These are phyloP conservation scores for Mycena capillaripes DNA, from an alignment of 768 basidiomycete genomes.

Conservation along the genomic window DNA sequence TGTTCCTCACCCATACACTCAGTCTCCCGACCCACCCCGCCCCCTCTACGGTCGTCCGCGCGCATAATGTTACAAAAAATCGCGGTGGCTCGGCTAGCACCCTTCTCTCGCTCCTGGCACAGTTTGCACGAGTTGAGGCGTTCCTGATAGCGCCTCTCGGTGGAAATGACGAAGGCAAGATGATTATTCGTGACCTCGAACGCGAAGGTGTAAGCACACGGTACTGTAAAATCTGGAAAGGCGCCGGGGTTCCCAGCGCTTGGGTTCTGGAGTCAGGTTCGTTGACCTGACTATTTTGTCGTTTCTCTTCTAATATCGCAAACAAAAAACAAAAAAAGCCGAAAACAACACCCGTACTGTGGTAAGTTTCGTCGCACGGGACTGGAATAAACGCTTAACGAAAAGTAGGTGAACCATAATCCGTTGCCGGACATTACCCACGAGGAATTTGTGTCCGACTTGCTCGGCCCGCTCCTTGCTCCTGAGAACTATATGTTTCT, in stretches of 20 bases:
- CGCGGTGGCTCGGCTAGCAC: constrained; percentile 84
- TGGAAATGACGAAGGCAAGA: constrained; percentile 77
- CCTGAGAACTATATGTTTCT: constrained; percentile 80
- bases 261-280: constrained; percentile 85
- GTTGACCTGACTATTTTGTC: constrained; percentile 34
- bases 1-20: constrained; percentile 84
- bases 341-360: constrained; percentile 76
- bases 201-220: constrained; percentile 76
- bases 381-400: no score
- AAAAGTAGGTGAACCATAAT: constrained; percentile 77
- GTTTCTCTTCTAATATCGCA: neutral
- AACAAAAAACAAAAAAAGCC: no score
- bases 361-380: no score
- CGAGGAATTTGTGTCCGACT: constrained; percentile 86
- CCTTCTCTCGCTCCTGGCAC: constrained; percentile 78
- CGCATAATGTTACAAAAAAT: constrained; percentile 75
- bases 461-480: constrained; percentile 84
- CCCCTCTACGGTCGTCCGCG: constrained; percentile 72
- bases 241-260: constrained; percentile 81
- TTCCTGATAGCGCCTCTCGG: constrained; percentile 82
- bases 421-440: constrained; percentile 90
- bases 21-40: constrained; percentile 70
- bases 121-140: constrained; percentile 76
- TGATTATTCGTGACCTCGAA: constrained; percentile 75
- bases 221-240: constrained; percentile 82